Evolutionary conservation across 148 eudicot species (phyloP).

Genomic region (Amaranthus palmeri): DNA sequence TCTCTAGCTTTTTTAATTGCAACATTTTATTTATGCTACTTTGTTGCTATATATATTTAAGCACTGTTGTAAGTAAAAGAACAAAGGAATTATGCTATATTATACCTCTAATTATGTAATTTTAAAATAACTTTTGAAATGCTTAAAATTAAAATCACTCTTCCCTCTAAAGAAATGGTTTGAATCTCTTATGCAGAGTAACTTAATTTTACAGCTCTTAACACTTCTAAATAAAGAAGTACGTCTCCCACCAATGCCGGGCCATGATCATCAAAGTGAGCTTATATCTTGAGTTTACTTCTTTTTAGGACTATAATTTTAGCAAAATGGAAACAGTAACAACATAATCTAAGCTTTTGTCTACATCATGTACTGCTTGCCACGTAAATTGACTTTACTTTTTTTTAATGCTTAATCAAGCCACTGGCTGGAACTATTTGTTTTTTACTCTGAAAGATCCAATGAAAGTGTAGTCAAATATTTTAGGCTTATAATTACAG

Average conservation of each 20-base stretch:
- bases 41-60: no score
- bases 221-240: slow-evolving; percentile 15
- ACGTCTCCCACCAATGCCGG: slow-evolving; percentile 19
- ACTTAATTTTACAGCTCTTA: slow-evolving; percentile 16
- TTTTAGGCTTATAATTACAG: slow-evolving; percentile 25
- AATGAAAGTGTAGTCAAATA: slow-evolving; percentile 36
- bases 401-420: background rate
- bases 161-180: background rate
- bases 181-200: background rate
- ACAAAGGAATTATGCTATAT: no score
- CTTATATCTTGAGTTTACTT: slow-evolving; percentile 16
- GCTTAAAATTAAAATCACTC: background rate
- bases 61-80: no score
- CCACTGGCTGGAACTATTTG: slow-evolving; percentile 10
- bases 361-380: slow-evolving; percentile 20
- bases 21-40: no score
- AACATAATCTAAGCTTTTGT: slow-evolving; percentile 23
- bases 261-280: slow-evolving; percentile 20
- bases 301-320: slow-evolving; percentile 23
- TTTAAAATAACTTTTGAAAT: background rate
- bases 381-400: slow-evolving; percentile 15
- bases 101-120: no score
- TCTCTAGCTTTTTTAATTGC: no score
- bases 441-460: slow-evolving; percentile 32
- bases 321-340: slow-evolving; percentile 5